These are phyloP conservation scores for Linum tenue DNA, from an alignment of 345 rosid species.

Conservation along the genomic window DNA sequence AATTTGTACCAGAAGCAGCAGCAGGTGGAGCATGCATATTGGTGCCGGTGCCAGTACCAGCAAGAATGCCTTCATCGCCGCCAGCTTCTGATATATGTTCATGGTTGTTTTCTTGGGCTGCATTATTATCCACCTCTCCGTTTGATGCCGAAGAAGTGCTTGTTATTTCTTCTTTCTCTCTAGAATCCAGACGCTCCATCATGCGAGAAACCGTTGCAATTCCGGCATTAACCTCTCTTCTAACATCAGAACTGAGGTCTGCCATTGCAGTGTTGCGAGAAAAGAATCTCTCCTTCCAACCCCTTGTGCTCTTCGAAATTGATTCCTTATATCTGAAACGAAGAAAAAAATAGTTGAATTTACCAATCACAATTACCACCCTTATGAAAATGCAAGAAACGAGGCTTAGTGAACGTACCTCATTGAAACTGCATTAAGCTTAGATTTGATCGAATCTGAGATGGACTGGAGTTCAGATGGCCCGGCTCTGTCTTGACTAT, in stretches of 20 bases:
- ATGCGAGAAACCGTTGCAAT: conserved; percentile 73
- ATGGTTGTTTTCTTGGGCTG: neutral
- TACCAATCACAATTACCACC: neutral
- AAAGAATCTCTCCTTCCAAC: conserved; percentile 86
- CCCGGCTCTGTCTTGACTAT: conserved; percentile 71
- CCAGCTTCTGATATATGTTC: neutral
- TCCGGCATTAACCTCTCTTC: conserved; percentile 81
- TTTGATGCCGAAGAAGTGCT: conserved; percentile 29
- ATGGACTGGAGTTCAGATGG: conserved; percentile 81
- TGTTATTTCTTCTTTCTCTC: conserved; percentile 3
- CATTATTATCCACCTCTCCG: neutral
- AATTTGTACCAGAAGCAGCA: neutral
- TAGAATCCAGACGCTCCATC: conserved; percentile 66
- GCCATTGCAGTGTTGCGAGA: conserved; percentile 63
- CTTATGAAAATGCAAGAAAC: neutral
- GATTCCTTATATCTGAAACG: conserved; percentile 76
- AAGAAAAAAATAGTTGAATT: neutral
- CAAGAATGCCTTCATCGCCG: neutral
- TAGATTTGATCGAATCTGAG: conserved; percentile 75
- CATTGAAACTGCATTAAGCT: conserved; percentile 60
- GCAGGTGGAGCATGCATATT: neutral
- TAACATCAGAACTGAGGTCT: conserved; percentile 69
- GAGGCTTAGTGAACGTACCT: conserved; percentile 30
- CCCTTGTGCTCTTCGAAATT: conserved; percentile 82
- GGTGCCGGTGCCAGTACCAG: neutral